Base-by-base conservation (phyloP, 2,329 filamentous ascomycete species). In the Lecanosticta acicola region DNA sequence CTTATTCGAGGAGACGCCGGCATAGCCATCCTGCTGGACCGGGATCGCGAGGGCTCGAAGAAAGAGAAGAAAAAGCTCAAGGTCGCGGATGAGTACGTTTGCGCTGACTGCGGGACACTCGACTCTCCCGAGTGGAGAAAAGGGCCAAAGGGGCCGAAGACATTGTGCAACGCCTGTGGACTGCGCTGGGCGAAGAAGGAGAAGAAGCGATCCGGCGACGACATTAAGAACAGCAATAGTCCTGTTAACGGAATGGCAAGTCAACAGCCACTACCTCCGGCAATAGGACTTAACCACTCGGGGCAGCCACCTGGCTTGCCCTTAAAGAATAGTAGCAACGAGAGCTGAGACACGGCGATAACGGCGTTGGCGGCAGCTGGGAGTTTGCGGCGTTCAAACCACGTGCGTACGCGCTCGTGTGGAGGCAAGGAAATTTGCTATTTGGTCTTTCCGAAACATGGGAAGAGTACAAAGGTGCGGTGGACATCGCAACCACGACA, bases 91-190 rank as follows among this genome's bases (percentile, higher is more conserved):
- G 90, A 96, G 72, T 96, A 96, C 63, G 87, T 95, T 32, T 97
- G 91, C 67, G 91, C 87, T 1, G 91, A 96, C 66, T 97, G 91
- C 68, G 90, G 91, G 73, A 96, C 88, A 0, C 76, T 94, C 33
- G 90, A 96, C 62, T 94, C 87, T 13, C 91, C 91, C 0, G 91
- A 97, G 71, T 97, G 91, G 91, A 78, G 91, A 51, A 96, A 95
- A 66, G 91, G 91, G 0, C 91, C 91, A 0, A 87, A 80, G 52
- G 91, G 91, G 2, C 90, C 90, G 1, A 96, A 97, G 68, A 96
- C 91, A 7, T 71, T 97, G 10, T 97, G 91, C 68, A 97, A 97
- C 70, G 91, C 91, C 5, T 97, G 91, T 64, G 91, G 91, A 26
- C 46, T 67, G 26, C 55, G 65, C 14, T 67, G 65, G 65, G 65